Base-by-base conservation (phyloP, 2,329 filamentous ascomycete species). In the Penicillium sp. region DNA sequence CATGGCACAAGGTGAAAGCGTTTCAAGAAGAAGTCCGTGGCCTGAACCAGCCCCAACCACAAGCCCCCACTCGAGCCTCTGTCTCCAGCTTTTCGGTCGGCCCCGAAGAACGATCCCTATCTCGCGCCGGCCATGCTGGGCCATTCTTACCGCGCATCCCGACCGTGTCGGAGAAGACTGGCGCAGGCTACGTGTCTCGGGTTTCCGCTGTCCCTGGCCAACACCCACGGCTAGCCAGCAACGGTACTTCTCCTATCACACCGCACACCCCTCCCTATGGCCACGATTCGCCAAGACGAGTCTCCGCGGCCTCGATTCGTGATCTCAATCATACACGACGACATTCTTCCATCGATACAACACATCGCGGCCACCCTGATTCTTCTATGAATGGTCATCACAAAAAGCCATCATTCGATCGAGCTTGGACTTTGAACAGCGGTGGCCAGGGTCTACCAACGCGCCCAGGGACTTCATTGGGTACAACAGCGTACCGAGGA, bases 1-100 rank as follows among this genome's bases (percentile, higher is more conserved):
- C 92, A 2, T 97, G 93, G 93, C 91, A 97, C 73, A 96, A 94
- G 73, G 92, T 97, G 71, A 96, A 96, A 72, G 80, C 85, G 3
- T 81, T 97, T 57, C 93, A 97, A 68, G 90, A 96, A 65, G 91
- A 97, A 70, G 86, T 94, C 34, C 87, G 83, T 57, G 81, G 82
- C 37, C 73, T 84, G 74, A 64, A 84, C 74, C 75, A 68, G 53
- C 68, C 66, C 60, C 33, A 36, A 52, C 68, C 66, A 60, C 44
- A 36, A 20, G 61, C 55, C 70, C 40, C 55, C 58, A 45, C 55
- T 7, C 65, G 68, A 52, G 60, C 66, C 37, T 71, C 69, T 17
- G 50, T 63, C 18, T 75, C 77, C 1, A 69, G 73, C 37, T 75
- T 75, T 49, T 76, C 76, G 23, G 70, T 65, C n/a, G 68, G 75